phyloP scores from a whole-genome alignment of 2,329 filamentous ascomycete genomes.

The Apiospora pterosperma region DNA sequence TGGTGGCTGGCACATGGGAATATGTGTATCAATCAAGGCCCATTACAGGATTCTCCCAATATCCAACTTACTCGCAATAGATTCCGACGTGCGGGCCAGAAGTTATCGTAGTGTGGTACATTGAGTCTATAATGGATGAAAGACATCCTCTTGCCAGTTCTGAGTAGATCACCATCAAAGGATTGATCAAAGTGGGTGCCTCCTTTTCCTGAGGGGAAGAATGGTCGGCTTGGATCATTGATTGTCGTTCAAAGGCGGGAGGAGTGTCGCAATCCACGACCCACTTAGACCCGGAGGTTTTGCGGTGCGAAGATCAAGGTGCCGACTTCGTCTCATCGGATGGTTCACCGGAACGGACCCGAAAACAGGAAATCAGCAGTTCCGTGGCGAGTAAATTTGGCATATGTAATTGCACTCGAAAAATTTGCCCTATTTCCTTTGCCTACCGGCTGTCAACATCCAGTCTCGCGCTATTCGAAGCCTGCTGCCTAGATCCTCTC shows the following conservation, averaged over 20 bases:
- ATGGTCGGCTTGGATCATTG: background rate
- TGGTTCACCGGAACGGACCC: background rate
- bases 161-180: too few relatives aligned
- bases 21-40: too few relatives aligned
- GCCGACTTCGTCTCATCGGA: background rate
- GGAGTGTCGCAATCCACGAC: background rate
- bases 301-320: background rate
- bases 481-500: background rate
- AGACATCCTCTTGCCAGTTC: background rate
- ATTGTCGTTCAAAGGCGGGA: background rate
- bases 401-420: background rate
- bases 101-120: background rate
- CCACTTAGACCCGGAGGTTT: background rate
- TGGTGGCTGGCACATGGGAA: too few relatives aligned
- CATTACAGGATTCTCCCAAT: too few relatives aligned
- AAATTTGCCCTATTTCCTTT: background rate
- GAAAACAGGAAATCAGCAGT: background rate
- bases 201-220: background rate
- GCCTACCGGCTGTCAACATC: background rate
- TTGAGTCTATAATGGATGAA: background rate
- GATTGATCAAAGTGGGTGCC: background rate
- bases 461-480: background rate
- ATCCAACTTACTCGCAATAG: too few relatives aligned
- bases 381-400: too few relatives aligned
- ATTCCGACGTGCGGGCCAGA: background rate